Percentiles rank a stretch among this genome's conserved stretches.
These are phyloP conservation scores for Smittium culicis DNA, from an alignment of 371 early-diverging fungal species.

Conservation along the genomic window DNA sequence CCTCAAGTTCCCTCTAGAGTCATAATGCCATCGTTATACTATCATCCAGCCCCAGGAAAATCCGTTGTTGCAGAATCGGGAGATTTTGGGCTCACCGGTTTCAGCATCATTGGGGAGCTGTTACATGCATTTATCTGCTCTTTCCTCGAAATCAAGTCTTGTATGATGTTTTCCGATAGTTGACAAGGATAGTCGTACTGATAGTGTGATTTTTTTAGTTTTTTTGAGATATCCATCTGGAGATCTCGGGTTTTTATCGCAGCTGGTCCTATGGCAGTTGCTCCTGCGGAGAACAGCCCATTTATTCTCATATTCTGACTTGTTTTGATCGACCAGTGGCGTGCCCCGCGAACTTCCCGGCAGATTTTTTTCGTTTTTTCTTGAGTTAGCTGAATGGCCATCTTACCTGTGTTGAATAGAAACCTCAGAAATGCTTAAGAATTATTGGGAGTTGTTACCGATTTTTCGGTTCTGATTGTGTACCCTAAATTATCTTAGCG, in stretches of 20 bases:
- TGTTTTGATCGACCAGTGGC: neutral
- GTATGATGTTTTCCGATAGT: neutral
- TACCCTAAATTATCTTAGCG: constrained; percentile 2
- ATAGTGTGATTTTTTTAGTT: neutral
- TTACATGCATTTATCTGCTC: neutral
- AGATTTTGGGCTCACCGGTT: neutral
- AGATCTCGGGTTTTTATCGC: constrained; percentile 1
- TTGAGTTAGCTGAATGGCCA: neutral
- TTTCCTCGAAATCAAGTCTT: neutral
- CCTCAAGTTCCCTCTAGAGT: neutral
- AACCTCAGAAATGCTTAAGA: constrained; percentile 28
- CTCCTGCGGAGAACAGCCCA: constrained; percentile 7
- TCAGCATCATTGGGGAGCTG: neutral
- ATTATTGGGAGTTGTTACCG: constrained; percentile 24
- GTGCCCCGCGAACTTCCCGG: neutral
- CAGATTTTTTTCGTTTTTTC: neutral
- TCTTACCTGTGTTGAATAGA: constrained; percentile 21
- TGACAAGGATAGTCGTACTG: neutral
- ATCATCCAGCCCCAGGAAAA: constrained; percentile 1
- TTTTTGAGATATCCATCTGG: constrained; percentile 3
- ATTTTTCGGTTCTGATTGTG: constrained; percentile 19
- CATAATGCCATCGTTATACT: neutral
- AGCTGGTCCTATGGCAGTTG: neutral
- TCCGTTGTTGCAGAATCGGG: constrained; percentile 5
- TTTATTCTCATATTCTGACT: constrained; percentile 12